Evolutionary conservation across 768 basidiomycete genomes (phyloP).

Genomic region (Tylopilus sp.): DNA sequence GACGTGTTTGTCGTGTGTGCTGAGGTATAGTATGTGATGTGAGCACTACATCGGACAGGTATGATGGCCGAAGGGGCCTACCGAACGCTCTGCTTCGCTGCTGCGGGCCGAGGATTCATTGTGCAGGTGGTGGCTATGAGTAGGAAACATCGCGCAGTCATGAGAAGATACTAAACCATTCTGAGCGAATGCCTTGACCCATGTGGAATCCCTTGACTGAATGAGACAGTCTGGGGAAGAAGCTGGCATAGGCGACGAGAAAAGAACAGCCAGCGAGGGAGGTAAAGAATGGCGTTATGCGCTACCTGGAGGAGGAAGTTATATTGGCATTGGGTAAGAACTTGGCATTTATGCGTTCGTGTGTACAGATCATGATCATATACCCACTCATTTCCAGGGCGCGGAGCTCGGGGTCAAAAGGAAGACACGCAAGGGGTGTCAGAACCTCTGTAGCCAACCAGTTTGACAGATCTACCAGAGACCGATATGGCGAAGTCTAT

Average conservation of each 20-base stretch:
- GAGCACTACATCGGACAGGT: slow-evolving; percentile 4
- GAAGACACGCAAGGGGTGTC: slow-evolving; percentile 37
- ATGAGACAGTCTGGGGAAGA: slow-evolving; percentile 24
- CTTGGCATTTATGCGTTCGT: slow-evolving; percentile 36
- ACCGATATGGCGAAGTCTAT: slow-evolving; percentile 34
- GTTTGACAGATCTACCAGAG: slow-evolving; percentile 32
- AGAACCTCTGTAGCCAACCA: slow-evolving; percentile 32
- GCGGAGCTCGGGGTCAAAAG: slow-evolving; percentile 40
- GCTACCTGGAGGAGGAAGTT: slow-evolving; percentile 27
- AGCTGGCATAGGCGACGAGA: slow-evolving; percentile 30
- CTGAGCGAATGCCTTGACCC: slow-evolving; percentile 35
- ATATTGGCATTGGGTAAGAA: slow-evolving; percentile 32
- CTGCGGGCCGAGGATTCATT: slow-evolving; percentile 21
- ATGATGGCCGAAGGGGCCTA: slow-evolving; percentile 15
- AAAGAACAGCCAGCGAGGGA: slow-evolving; percentile 19
- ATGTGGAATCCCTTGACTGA: slow-evolving; percentile 34
- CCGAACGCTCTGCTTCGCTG: slow-evolving; percentile 28
- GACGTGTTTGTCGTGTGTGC: slow-evolving; percentile 30
- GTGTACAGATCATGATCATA: slow-evolving; percentile 34
- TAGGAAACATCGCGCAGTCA: slow-evolving; percentile 31
- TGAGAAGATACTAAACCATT: slow-evolving; percentile 38
- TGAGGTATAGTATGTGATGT: slow-evolving; percentile 15
- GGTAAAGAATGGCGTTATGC: slow-evolving; percentile 20
- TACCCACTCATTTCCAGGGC: slow-evolving; percentile 40
- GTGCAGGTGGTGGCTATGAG: slow-evolving; percentile 30